These are phyloP conservation scores for Suillus bovinus DNA, from an alignment of 768 basidiomycete genomes.

Conservation along the genomic window DNA sequence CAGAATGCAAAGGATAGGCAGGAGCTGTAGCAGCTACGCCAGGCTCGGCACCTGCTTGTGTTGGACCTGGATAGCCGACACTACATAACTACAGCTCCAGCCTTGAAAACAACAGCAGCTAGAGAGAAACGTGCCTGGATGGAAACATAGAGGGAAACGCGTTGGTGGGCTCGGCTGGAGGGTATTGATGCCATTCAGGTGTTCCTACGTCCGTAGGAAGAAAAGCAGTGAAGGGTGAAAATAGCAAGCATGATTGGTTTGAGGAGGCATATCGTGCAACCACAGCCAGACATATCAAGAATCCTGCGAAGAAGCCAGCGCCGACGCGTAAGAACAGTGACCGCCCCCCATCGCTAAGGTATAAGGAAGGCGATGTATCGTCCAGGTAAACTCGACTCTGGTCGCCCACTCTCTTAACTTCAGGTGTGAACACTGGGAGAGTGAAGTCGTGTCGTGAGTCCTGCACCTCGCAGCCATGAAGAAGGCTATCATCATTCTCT, in stretches of 20 bases:
- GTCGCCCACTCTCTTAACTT: neutral
- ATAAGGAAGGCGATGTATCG: neutral
- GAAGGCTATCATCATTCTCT: neutral
- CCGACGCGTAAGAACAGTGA: conserved; percentile 8
- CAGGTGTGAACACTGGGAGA: neutral
- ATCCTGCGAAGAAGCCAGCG: conserved; percentile 15
- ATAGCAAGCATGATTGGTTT: conserved; percentile 4
- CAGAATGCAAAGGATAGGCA: conserved; percentile 69
- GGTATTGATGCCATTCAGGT: conserved; percentile 63
- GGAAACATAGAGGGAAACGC: conserved; percentile 68
- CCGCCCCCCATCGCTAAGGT: neutral
- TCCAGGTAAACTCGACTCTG: neutral
- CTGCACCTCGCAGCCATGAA: neutral
- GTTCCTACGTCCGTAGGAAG: conserved; percentile 51
- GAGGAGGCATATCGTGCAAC: conserved; percentile 12
- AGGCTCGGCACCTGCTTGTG: conserved; percentile 22
- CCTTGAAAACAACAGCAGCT: neutral
- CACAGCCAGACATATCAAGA: conserved; percentile 13
- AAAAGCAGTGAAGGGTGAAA: conserved; percentile 3
- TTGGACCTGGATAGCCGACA: conserved; percentile 32
- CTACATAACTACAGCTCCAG: conserved; percentile 17
- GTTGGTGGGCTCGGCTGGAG: conserved; percentile 69
- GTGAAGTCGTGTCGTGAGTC: neutral
- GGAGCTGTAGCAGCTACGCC: conserved; percentile 61
- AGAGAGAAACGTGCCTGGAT: conserved; percentile 32